Conservation (phyloP, 306 rosid genomes). For the Vigna unguiculata region DNA sequence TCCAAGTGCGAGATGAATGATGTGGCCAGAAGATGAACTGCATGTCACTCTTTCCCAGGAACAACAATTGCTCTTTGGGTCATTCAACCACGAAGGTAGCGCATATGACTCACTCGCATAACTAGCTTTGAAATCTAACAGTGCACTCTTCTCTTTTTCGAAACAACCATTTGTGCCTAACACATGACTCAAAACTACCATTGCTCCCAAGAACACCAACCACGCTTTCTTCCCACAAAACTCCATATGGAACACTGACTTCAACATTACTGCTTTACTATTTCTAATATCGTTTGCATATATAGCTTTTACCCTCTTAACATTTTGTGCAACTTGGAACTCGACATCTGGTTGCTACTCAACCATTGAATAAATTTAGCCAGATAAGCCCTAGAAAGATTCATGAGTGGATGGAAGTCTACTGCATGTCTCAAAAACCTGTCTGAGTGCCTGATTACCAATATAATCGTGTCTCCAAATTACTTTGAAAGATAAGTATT, state of each 20-base stretch:
- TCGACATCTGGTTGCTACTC: neutral
- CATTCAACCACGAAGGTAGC: neutral
- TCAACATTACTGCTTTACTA: neutral
- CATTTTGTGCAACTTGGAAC: neutral
- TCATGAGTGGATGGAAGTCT: neutral
- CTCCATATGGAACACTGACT: neutral
- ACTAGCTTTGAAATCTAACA: conserved; percentile 16
- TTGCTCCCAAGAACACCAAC: neutral
- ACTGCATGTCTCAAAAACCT: no score
- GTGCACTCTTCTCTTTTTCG: neutral
- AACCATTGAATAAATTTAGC: neutral
- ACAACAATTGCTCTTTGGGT: conserved; percentile 18
- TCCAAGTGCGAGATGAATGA: no score
- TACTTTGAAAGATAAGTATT: no score
- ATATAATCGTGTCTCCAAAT: neutral
- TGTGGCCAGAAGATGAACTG: no score
- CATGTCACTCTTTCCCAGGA: conserved; percentile 2
- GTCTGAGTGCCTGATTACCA: neutral
- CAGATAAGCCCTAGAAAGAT: neutral
- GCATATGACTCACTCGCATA: neutral
- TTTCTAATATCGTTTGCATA: neutral
- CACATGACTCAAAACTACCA: neutral
- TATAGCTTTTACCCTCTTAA: neutral
- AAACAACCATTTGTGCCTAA: conserved; percentile 4
- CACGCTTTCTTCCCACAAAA: neutral